Evolutionary conservation across 257 asterid species (phyloP).

Genomic region (Gentiana dahurica): DNA sequence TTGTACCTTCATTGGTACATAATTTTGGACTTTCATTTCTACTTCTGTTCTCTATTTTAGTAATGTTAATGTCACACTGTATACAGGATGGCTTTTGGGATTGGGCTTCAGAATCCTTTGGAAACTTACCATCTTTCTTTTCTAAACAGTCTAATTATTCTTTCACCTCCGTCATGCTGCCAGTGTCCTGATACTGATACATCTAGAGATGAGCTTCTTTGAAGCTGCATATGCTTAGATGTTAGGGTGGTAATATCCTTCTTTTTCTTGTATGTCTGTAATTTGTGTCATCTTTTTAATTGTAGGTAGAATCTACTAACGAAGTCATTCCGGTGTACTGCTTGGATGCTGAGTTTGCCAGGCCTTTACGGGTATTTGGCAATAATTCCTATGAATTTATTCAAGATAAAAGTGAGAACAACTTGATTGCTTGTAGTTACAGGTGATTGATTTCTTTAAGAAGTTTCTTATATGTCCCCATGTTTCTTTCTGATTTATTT

Average conservation of each 20-base stretch:
- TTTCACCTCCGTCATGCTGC: no score
- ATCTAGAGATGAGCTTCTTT: no score
- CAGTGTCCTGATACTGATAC: no score
- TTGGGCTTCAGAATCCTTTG: no score
- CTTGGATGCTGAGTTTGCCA: constrained; percentile 73
- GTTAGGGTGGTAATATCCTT: background rate
- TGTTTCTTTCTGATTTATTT: background rate
- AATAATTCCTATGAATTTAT: constrained; percentile 73
- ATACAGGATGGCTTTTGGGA: no score
- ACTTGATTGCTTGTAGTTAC: constrained; percentile 74
- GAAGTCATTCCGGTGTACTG: constrained; percentile 66
- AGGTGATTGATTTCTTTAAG: constrained; percentile 31
- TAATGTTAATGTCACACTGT: no score
- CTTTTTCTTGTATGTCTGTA: background rate
- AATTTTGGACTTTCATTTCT: no score
- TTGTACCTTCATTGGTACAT: no score
- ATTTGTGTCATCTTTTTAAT: constrained; percentile 1
- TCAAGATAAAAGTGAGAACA: constrained; percentile 28
- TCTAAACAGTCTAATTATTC: no score
- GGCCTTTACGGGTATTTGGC: constrained; percentile 91
- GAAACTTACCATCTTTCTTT: no score
- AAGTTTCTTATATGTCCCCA: background rate
- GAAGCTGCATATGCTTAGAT: no score
- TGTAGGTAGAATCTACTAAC: constrained; percentile 71
- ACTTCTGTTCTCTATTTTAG: no score